Percentiles rank a stretch among this genome's conserved stretches.
Conservation (phyloP, 2,329 filamentous ascomycete species). For the Sphaerulina vaccinii region DNA sequence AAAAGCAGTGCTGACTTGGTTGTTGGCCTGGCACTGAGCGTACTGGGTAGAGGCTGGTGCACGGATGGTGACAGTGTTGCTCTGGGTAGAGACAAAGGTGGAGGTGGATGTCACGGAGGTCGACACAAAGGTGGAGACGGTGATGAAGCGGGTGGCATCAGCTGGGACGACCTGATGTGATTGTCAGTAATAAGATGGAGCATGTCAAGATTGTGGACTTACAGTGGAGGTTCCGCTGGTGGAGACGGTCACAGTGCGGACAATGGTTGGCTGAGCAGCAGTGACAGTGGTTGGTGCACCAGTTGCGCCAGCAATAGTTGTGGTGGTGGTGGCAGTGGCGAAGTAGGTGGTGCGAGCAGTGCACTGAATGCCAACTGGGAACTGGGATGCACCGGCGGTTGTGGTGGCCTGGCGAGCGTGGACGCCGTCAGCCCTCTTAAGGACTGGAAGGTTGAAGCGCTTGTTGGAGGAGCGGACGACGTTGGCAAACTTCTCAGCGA, state of each 20-base stretch:
- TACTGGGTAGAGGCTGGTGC: slow-evolving; percentile 8
- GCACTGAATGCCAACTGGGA: slow-evolving; percentile 8
- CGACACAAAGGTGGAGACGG: slow-evolving; percentile 4
- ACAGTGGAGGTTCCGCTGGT: background rate
- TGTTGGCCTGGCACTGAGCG: slow-evolving; percentile 41
- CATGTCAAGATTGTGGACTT: background rate
- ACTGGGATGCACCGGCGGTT: background rate
- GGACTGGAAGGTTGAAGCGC: background rate
- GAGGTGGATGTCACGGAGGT: slow-evolving; percentile 4
- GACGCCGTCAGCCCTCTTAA: background rate
- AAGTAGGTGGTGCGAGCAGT: slow-evolving; percentile 14
- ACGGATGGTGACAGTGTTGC: slow-evolving; percentile 8
- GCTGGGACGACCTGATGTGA: slow-evolving; percentile 7
- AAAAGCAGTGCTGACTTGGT: slow-evolving; percentile 7
- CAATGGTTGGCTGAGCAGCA: background rate
- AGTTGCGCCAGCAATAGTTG: background rate
- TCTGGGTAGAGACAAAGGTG: slow-evolving; percentile 7
- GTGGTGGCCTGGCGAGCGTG: slow-evolving; percentile 3
- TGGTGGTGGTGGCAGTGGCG: slow-evolving; percentile 1
- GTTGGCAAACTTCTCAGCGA: background rate
- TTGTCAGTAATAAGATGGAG: background rate
- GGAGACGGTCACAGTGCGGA: slow-evolving; percentile 5
- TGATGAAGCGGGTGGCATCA: slow-evolving; percentile 1
- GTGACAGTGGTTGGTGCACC: slow-evolving; percentile 1
- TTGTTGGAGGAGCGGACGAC: background rate